Conservation (phyloP, 2,329 filamentous ascomycete genomes). For the Aspergillus hortae region DNA sequence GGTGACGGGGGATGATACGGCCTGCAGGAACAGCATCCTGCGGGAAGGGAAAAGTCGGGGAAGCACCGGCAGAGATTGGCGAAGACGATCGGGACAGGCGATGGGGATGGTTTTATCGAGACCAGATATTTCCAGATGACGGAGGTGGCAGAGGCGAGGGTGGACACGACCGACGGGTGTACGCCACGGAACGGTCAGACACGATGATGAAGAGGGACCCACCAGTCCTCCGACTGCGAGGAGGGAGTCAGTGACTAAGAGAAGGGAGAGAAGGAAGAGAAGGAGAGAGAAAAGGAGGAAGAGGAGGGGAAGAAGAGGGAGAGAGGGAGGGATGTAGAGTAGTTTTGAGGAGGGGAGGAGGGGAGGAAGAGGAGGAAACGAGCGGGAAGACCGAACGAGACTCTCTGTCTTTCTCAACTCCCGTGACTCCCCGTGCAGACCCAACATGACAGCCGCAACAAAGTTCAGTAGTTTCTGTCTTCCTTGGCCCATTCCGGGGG, state of each 20-base stretch:
- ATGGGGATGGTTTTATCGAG: no score
- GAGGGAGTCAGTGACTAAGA: not conserved
- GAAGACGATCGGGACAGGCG: no score
- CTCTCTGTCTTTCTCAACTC: not conserved
- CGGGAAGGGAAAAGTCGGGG: not conserved
- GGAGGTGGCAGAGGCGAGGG: no score
- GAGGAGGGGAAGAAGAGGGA: not conserved
- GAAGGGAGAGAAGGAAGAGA: not conserved
- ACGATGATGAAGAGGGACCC: not conserved
- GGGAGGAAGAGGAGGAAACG: not conserved
- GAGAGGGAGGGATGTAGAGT: not conserved
- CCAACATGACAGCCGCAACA: no score
- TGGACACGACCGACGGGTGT: no score
- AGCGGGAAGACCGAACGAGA: no score
- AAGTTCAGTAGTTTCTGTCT: no score
- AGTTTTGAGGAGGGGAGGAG: not conserved
- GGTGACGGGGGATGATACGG: conserved; percentile 2
- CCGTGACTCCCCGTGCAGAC: not conserved
- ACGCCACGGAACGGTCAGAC: no score
- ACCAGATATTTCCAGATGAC: no score
- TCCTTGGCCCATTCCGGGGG: no score
- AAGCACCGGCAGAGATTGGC: not conserved
- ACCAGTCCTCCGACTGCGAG: not conserved
- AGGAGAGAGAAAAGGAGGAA: not conserved
- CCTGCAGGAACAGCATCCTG: not conserved